Evolutionary conservation across 352 stramenopile species (phyloP), one percentile per base, ranked within the genome.

Genomic region (Phytophthora megakarya): DNA sequence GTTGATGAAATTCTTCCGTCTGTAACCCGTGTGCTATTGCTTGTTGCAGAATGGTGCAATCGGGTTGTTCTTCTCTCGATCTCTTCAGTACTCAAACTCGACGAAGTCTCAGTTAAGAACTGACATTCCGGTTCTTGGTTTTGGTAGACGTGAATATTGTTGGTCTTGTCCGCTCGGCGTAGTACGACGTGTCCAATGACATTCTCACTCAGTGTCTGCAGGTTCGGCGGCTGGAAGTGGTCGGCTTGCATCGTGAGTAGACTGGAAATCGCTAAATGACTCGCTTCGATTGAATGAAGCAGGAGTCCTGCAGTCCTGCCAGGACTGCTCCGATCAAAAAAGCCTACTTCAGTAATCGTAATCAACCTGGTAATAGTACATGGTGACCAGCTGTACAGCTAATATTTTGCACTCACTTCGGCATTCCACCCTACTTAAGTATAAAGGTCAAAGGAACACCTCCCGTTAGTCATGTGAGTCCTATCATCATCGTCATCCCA

Each of bases 191-290:
- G 30, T 12, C 47, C 32, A 10, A 55, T 55, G 47, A 55, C 47
- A 4, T 55, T 35, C 15, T 19, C 8, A 18, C 47, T 55, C 19
- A 44, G 11, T 8, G 30, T 43, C 18, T 55, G 39, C 6, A 60
- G 52, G 13, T 60, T 49, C 1, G 39, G 26, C 19, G 18, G 39
- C 12, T 35, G 21, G 39, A 60, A 15, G 3, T 18, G 33, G 52
- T 35, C 25, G 39, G 21, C 11, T 33, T 42, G 38, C 51, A 50
- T 59, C n/a, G 5, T 43, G n/a, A 3, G 15, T 57, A n/a, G 37
- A 37, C 5, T 13, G 35, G 35, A 57, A 57, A 57, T 46, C n/a
- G 26, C 8, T 25, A 28, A 57, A 37, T 57, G 49, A 47, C 37
- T 55, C 6, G 8, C 5, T 21, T 33, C 13, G 16, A 4, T 22